Evolutionary conservation across 352 stramenopile genomes (phyloP).

Genomic region (Aphanomyces astaci): DNA sequence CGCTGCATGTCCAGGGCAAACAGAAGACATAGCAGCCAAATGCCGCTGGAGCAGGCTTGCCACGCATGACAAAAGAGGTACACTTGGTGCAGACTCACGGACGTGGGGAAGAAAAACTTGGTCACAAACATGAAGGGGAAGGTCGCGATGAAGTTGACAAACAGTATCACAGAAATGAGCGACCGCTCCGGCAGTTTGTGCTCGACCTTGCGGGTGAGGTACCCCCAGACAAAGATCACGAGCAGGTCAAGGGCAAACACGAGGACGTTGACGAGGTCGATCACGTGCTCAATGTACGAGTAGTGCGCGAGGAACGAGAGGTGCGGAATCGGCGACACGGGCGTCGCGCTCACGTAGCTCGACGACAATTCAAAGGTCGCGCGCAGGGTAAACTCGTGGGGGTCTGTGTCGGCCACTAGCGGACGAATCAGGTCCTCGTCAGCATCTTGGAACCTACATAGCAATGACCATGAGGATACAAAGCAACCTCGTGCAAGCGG

Average conservation of each 20-base stretch:
- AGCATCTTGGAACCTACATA: slow-evolving; percentile 10
- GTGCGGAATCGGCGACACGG: slow-evolving; percentile 10
- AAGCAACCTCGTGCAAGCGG: too few relatives aligned
- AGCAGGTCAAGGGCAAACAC: slow-evolving; percentile 12
- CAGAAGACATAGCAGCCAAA: slow-evolving; percentile 12
- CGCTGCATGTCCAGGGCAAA: slow-evolving; percentile 20
- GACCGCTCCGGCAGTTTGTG: slow-evolving; percentile 3
- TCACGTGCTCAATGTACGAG: slow-evolving; percentile 15
- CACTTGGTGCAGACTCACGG: not conserved
- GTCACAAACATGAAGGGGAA: slow-evolving; percentile 6
- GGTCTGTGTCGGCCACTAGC: not conserved
- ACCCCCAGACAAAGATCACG: slow-evolving; percentile 5
- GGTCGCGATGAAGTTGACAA: slow-evolving; percentile 12
- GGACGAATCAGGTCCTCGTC: slow-evolving; percentile 9
- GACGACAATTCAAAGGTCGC: slow-evolving; percentile 1
- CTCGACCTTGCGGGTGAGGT: not conserved
- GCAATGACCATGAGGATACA: not conserved
- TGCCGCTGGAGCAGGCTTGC: not conserved
- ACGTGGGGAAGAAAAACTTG: slow-evolving; percentile 12
- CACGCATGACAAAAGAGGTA: slow-evolving; percentile 14
- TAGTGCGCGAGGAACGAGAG: slow-evolving; percentile 9
- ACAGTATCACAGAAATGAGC: not conserved
- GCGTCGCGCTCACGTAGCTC: not conserved
- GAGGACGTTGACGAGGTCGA: slow-evolving; percentile 14
- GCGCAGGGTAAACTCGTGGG: slow-evolving; percentile 5